A percentile compares a stretch with the other conserved stretches of the same genome.
Conservation (phyloP, 2,329 filamentous ascomycete genomes). For the Lojkania enalia region DNA sequence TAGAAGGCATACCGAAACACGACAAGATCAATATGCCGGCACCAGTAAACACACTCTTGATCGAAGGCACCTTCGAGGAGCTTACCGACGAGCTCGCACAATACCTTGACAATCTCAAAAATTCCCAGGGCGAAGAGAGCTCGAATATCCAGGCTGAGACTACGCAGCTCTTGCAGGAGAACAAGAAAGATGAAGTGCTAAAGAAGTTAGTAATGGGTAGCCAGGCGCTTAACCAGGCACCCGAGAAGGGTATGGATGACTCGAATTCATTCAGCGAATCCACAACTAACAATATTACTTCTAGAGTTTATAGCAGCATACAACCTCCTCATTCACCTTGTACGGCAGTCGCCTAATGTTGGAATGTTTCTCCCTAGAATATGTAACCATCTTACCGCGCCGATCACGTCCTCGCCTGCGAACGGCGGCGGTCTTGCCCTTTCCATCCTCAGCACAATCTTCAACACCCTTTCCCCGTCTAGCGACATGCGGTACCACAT, state of each 20-base stretch:
- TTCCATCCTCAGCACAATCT: conserved; percentile 89
- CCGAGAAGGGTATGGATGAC: conserved; percentile 71
- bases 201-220: conserved; percentile 87
- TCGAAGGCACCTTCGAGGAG: conserved; percentile 94
- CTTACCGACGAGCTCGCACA: conserved; percentile 92
- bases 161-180: conserved; percentile 67
- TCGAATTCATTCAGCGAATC: conserved; percentile 10
- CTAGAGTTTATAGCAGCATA: conserved; percentile 91
- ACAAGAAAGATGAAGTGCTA: conserved; percentile 80
- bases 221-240: conserved; percentile 74
- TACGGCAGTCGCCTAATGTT: conserved; percentile 81
- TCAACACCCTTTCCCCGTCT: conserved; percentile 82
- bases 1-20: conserved; percentile 26
- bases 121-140: conserved; percentile 58
- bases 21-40: conserved; percentile 57
- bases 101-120: conserved; percentile 83
- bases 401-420: conserved; percentile 80
- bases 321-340: conserved; percentile 93
- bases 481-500: conserved; percentile 87
- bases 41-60: conserved; percentile 65
- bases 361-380: conserved; percentile 85
- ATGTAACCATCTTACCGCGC: conserved; percentile 83
- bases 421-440: conserved; percentile 86
- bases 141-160: conserved; percentile 63
- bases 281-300: conserved; percentile 30